Base-by-base conservation (phyloP, 768 basidiomycete genomes). In the Paxillus involutus region DNA sequence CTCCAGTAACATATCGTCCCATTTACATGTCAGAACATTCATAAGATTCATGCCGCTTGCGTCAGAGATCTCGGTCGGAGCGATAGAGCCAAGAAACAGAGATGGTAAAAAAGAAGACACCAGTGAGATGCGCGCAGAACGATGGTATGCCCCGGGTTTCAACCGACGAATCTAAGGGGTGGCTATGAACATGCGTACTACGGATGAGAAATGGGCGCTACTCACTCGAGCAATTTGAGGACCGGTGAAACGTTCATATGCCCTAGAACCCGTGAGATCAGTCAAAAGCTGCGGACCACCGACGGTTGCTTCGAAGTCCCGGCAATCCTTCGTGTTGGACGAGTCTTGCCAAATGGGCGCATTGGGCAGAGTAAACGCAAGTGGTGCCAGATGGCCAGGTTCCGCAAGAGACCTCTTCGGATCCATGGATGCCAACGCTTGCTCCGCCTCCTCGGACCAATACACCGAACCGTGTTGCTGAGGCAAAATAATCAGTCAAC, bases 311-410 rank as follows among this genome's bases (percentile, higher is more conserved):
- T 93, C 89, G 41, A 94, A 72, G 53, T 76, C 79, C 51, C 73
- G 73, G 64, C 92, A 94, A 60, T 94, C 90, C 41, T 73, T 70
- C 0, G 84, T 86, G 0, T 91, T 94, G 0, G 90, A 92, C 1
- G 90, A 91, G 69, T 94, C 93, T 67, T 94, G 91, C 92, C 93
- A 95, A 63, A 94, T 94, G 10, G 91, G 91, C 4, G 87, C 81
- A 57, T 77, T 77, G 2, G 75, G 75, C 12, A 83, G 71, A 6
- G 89, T 84, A 68, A 94, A 92, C 3, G 90, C 90, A 8, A 63
- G 66, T 0, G 80, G 82, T 17, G 74, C 71, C 36, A 94, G 73
- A 59, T 92, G 89, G 6, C 57, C 57, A 6, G 30, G 49, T 3
- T 79, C 76, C 10, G 74, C 72, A 9, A 93, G 73, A 1, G 80